These are phyloP conservation scores for Plantago ovata DNA, from an alignment of 257 asterid species.

Conservation along the genomic window DNA sequence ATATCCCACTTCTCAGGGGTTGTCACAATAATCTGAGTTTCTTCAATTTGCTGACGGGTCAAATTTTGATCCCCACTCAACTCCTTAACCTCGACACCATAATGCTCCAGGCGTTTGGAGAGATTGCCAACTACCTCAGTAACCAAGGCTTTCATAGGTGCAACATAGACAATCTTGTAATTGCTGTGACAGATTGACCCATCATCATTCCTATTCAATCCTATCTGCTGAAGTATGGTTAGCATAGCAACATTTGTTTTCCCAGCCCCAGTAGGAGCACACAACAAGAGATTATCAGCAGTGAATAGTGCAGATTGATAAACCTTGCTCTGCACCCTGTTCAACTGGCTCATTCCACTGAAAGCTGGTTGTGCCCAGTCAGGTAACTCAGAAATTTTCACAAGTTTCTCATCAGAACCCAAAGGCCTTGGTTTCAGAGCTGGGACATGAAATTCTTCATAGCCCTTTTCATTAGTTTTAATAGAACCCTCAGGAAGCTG, in stretches of 20 bases:
- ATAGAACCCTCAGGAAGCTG: conserved; percentile 56
- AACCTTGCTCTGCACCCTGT: conserved; percentile 61
- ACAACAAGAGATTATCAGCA: conserved; percentile 45
- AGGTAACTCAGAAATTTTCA: conserved; percentile 46
- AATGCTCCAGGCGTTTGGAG: conserved; percentile 51
- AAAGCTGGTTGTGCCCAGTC: conserved; percentile 64
- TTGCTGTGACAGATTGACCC: conserved; percentile 40
- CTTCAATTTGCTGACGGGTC: conserved; percentile 65
- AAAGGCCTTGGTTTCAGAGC: conserved; percentile 54
- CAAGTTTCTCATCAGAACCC: conserved; percentile 35
- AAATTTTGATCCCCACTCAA: conserved; percentile 57
- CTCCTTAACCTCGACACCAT: conserved; percentile 53
- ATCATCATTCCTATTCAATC: conserved; percentile 42
- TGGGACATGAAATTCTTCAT: conserved; percentile 63
- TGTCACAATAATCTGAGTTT: conserved; percentile 57
- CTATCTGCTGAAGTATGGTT: conserved; percentile 58
- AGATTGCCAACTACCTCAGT: conserved; percentile 67
- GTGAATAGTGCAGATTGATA: conserved; percentile 46
- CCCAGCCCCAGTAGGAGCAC: conserved; percentile 71
- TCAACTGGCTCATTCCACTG: conserved; percentile 49
- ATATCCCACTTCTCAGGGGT: conserved; percentile 71
- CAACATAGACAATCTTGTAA: conserved; percentile 58
- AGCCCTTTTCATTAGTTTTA: conserved; percentile 49
- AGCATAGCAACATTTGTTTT: conserved; percentile 66
- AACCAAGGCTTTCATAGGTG: conserved; percentile 67